Evolutionary conservation across 805 yeast species (phyloP).

Genomic region (Saccharomycopsis sp.): DNA sequence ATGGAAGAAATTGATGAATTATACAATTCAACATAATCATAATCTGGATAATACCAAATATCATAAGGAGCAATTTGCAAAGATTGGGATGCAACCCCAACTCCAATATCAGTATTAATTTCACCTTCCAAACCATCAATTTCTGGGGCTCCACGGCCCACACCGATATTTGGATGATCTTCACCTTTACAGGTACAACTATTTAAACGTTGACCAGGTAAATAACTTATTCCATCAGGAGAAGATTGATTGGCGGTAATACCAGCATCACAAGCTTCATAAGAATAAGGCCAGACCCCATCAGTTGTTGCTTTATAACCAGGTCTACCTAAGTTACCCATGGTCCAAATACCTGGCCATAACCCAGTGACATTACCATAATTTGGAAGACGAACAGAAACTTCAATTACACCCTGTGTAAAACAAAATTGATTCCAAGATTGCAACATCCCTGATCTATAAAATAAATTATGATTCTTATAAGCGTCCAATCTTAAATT

Average conservation of each 20-base stretch:
- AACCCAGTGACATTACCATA: slow-evolving; percentile 72
- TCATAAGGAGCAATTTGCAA: slow-evolving; percentile 90
- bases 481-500: slow-evolving; percentile 72
- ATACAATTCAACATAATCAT: slow-evolving; percentile 66
- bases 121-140: slow-evolving; percentile 89
- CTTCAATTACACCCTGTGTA: slow-evolving; percentile 75
- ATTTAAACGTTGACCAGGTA: slow-evolving; percentile 77
- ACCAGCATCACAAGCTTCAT: slow-evolving; percentile 86
- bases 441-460: slow-evolving; percentile 89
- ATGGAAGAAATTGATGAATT: slow-evolving; percentile 64
- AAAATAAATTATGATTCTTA: slow-evolving; percentile 67
- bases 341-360: slow-evolving; percentile 96
- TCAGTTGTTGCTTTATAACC: slow-evolving; percentile 84
- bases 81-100: slow-evolving; percentile 85
- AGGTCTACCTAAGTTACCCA: slow-evolving; percentile 90
- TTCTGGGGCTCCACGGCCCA: slow-evolving; percentile 94
- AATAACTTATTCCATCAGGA: slow-evolving; percentile 77
- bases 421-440: slow-evolving; percentile 89
- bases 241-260: slow-evolving; percentile 91
- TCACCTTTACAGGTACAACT: slow-evolving; percentile 76
- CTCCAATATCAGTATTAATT: slow-evolving; percentile 45
- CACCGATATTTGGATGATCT: slow-evolving; percentile 82
- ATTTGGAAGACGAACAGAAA: slow-evolving; percentile 73
- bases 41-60: slow-evolving; percentile 91
- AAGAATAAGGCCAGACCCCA: slow-evolving; percentile 93